Conservation (phyloP, 2,329 filamentous ascomycete species). For the Aspergillus alliaceus region DNA sequence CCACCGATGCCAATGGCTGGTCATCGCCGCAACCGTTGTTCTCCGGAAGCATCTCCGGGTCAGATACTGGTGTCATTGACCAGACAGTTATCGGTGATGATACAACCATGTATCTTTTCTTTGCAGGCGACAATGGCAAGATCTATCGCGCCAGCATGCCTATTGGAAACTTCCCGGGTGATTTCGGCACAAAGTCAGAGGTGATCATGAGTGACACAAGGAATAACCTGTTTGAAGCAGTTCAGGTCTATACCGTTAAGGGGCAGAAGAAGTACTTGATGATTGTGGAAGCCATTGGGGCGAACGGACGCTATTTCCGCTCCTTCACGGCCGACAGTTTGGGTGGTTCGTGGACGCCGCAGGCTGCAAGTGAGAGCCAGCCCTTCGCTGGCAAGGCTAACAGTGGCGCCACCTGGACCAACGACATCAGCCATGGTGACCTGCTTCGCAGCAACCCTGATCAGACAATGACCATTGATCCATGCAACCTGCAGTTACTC, state of each 20-base stretch:
- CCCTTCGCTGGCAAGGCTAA: conserved; percentile 69
- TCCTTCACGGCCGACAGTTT: conserved; percentile 63
- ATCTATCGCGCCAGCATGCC: conserved; percentile 67
- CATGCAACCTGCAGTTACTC: conserved; percentile 65
- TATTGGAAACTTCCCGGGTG: conserved; percentile 61
- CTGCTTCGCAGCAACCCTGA: conserved; percentile 57
- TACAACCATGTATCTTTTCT: conserved; percentile 66
- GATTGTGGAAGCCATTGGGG: conserved; percentile 64
- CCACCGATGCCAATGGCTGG: conserved; percentile 60
- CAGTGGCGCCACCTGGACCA: conserved; percentile 64
- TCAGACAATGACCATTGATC: conserved; percentile 63
- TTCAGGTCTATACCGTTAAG: conserved; percentile 63
- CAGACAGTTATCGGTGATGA: conserved; percentile 64
- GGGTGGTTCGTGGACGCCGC: conserved; percentile 57
- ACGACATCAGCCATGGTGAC: conserved; percentile 68
- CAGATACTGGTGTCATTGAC: conserved; percentile 59
- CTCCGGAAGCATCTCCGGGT: conserved; percentile 52
- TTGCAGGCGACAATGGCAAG: conserved; percentile 65
- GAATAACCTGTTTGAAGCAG: conserved; percentile 65
- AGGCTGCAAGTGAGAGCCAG: conserved; percentile 55
- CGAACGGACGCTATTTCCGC: conserved; percentile 63
- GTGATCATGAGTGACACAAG: conserved; percentile 54
- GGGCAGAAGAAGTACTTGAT: conserved; percentile 62
- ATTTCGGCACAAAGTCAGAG: conserved; percentile 55
- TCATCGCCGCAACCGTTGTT: conserved; percentile 56